Percentiles rank a stretch among this genome's conserved stretches.
Evolutionary conservation across 768 basidiomycete species (phyloP).

Genomic region (Panaeolus cyanescens): DNA sequence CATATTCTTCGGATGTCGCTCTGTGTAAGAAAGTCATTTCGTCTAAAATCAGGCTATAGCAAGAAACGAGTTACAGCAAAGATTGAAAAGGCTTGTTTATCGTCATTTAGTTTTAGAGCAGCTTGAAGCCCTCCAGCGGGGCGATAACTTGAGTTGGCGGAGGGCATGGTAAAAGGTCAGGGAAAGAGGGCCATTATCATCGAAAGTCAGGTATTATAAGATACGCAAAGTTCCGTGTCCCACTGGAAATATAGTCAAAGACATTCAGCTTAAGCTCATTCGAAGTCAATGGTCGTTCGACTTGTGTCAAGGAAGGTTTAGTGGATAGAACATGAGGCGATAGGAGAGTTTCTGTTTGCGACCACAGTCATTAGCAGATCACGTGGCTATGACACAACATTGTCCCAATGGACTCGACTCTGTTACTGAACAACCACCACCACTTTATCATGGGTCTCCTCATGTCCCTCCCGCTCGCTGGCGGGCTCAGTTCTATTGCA

Average conservation of each 20-base stretch:
- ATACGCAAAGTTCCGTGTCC: too few species aligned
- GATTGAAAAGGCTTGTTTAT: neutral
- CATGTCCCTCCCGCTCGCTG: conserved; percentile 71
- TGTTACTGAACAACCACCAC: neutral
- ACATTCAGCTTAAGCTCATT: too few species aligned
- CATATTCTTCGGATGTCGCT: neutral
- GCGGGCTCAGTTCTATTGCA: conserved; percentile 68
- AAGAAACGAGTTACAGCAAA: neutral
- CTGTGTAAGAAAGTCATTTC: neutral
- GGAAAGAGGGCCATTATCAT: too few species aligned
- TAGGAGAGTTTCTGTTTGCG: neutral
- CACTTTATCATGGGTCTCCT: conserved; percentile 66
- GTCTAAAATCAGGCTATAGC: too few species aligned
- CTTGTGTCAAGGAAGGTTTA: too few species aligned
- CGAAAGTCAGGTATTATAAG: too few species aligned
- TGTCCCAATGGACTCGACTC: too few species aligned
- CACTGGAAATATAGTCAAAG: neutral
- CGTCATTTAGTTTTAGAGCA: neutral
- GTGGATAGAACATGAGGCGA: too few species aligned
- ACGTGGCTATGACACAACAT: too few species aligned
- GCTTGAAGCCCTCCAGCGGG: neutral
- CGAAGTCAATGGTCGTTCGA: too few species aligned
- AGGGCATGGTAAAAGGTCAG: too few species aligned
- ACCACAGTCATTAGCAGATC: neutral
- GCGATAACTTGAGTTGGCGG: too few species aligned